phyloP scores from a whole-genome alignment of 2,329 filamentous ascomycete genomes.

The Trichoderma atroviride region DNA sequence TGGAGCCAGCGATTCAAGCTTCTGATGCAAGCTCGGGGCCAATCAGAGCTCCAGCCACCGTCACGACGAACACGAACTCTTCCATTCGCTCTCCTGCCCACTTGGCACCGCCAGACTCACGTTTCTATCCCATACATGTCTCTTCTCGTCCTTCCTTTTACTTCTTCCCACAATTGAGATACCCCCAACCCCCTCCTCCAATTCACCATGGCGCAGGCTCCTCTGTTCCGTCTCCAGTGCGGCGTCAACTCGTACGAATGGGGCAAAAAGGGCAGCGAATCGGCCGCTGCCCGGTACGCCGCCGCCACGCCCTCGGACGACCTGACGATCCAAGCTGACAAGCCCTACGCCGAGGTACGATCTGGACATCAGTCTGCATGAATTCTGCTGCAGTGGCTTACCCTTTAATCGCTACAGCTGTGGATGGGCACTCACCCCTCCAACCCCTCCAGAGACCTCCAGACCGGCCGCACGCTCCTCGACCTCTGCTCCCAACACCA shows the following conservation, averaged over 20 bases:
- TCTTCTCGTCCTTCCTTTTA: neutral
- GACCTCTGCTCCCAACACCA: slow-evolving; percentile 88
- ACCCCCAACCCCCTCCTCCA: neutral
- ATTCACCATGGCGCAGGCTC: slow-evolving; percentile 64
- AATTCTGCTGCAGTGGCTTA: neutral
- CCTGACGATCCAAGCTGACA: slow-evolving; percentile 79
- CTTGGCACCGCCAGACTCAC: neutral
- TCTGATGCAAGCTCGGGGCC: neutral
- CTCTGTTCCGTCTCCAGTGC: slow-evolving; percentile 82
- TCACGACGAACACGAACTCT: slow-evolving; percentile 1
- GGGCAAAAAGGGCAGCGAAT: slow-evolving; percentile 89
- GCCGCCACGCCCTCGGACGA: slow-evolving; percentile 76
- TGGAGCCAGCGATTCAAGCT: neutral
- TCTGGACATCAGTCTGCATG: too few species aligned
- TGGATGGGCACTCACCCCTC: slow-evolving; percentile 99
- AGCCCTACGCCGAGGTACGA: slow-evolving; percentile 90
- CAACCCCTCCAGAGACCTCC: slow-evolving; percentile 87
- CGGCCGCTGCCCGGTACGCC: slow-evolving; percentile 86
- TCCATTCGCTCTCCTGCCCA: neutral
- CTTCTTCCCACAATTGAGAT: neutral
- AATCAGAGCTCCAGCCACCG: slow-evolving; percentile 12
- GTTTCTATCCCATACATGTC: neutral
- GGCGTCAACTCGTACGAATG: slow-evolving; percentile 99
- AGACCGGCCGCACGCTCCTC: slow-evolving; percentile 80
- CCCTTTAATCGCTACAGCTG: slow-evolving; percentile 57